phyloP scores from a whole-genome alignment of 176 grass and related monocot species.

The Avena atlantica region DNA sequence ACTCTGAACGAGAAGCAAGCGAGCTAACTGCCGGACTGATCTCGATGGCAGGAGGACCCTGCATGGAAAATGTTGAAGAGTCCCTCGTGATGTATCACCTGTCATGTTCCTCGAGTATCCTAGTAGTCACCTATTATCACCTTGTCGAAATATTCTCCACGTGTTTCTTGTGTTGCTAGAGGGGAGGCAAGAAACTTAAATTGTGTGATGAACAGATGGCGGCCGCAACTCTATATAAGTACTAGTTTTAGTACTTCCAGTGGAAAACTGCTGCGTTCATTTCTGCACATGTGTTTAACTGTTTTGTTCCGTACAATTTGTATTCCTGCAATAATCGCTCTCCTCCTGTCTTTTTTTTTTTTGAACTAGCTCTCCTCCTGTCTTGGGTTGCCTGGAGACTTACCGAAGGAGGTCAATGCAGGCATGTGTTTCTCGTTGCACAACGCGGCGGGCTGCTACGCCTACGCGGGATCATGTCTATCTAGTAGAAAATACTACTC shows the following conservation, averaged over 20 bases:
- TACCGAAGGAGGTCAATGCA: background rate
- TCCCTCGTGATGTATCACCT: background rate
- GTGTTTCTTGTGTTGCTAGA: slow-evolving; percentile 19
- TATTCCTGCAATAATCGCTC: background rate
- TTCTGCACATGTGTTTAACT: background rate
- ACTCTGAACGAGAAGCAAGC: background rate
- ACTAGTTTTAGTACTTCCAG: background rate
- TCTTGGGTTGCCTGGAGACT: background rate
- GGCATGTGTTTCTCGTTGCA: slow-evolving; percentile 37
- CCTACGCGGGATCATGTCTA: background rate
- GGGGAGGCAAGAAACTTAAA: background rate
- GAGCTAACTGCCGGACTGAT: slow-evolving; percentile 26
- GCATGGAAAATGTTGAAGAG: background rate
- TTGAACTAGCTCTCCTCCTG: too few species aligned
- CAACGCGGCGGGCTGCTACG: background rate
- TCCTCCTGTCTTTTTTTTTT: too few species aligned
- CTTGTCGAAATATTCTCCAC: slow-evolving; percentile 38
- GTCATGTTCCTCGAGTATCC: background rate
- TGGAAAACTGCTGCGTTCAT: background rate
- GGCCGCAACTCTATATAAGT: background rate
- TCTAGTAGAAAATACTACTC: too few species aligned
- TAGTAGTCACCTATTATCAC: background rate
- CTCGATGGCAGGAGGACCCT: background rate
- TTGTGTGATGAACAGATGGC: background rate
- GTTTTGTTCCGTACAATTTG: background rate